These are phyloP conservation scores for Cladosporium colombiae DNA, from an alignment of 2,329 filamentous ascomycete genomes.

Conservation along the genomic window DNA sequence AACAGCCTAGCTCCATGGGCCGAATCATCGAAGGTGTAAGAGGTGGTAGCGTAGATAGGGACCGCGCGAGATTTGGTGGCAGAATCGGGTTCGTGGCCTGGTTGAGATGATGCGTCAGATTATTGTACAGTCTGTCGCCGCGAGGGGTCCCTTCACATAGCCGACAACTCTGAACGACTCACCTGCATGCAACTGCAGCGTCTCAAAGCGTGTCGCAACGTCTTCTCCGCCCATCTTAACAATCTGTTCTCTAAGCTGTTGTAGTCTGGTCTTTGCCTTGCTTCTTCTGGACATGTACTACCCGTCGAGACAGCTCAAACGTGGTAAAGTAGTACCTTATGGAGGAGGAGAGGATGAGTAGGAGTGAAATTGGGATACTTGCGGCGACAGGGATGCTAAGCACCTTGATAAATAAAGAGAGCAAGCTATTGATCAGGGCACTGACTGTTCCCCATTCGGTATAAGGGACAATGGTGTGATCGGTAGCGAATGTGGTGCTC, in stretches of 20 bases:
- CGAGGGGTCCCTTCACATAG: slow-evolving; percentile 53
- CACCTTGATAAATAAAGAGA: neutral
- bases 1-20: slow-evolving; percentile 94
- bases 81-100: slow-evolving; percentile 76
- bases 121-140: slow-evolving; percentile 36
- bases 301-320: neutral
- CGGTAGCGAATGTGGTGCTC: slow-evolving; percentile 1
- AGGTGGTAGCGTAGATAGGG: slow-evolving; percentile 93
- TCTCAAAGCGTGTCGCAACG: slow-evolving; percentile 50
- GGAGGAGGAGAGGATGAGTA: neutral
- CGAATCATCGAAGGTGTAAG: slow-evolving; percentile 91
- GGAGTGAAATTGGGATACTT: neutral
- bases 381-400: neutral
- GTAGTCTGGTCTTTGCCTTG: slow-evolving; percentile 27
- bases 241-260: slow-evolving; percentile 32
- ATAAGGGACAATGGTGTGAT: slow-evolving; percentile 8
- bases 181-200: slow-evolving; percentile 54
- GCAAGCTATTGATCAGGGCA: neutral
- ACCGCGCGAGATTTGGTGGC: slow-evolving; percentile 85
- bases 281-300: slow-evolving; percentile 24
- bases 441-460: neutral
- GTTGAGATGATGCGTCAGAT: slow-evolving; percentile 11
- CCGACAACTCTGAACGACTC: slow-evolving; percentile 21
- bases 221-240: slow-evolving; percentile 39
- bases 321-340: neutral